A percentile compares a stretch with the other conserved stretches of the same genome.
phyloP scores from a whole-genome alignment of 148 eudicot species.

The Rhododendron simsii region DNA sequence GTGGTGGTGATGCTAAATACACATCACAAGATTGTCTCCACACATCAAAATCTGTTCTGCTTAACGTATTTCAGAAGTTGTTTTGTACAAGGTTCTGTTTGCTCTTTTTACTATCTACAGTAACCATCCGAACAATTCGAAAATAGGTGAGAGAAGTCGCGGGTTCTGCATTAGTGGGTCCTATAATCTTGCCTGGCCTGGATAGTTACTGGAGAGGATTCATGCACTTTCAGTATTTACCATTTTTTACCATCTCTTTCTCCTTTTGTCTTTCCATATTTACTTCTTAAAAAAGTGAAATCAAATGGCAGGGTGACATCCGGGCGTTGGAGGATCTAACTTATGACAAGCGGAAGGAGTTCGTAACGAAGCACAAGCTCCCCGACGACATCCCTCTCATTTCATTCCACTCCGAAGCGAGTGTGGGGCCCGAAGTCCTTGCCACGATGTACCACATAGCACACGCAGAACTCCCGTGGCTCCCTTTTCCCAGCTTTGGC shows the following conservation, averaged over 20 bases:
- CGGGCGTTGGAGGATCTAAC: constrained; percentile 82
- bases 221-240: not conserved
- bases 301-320: constrained; percentile 66
- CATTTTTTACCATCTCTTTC: not conserved
- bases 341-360: constrained; percentile 74
- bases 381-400: constrained; percentile 70
- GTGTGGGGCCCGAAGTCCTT: constrained; percentile 56
- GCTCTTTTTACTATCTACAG: not conserved
- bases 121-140: not conserved
- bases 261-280: no score
- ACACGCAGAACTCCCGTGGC: constrained; percentile 83
- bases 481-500: constrained; percentile 38
- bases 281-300: not conserved
- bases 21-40: not conserved
- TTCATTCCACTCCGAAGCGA: constrained; percentile 89
- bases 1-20: not conserved
- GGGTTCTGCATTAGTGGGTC: no score
- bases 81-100: not conserved
- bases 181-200: not conserved
- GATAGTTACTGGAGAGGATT: not conserved
- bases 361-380: constrained; percentile 63
- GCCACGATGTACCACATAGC: constrained; percentile 78
- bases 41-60: not conserved
- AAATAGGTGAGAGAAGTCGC: not conserved
- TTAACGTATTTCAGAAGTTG: not conserved